Base-by-base conservation (phyloP, 257 asterid species). In the Nicotiana paniculata region DNA sequence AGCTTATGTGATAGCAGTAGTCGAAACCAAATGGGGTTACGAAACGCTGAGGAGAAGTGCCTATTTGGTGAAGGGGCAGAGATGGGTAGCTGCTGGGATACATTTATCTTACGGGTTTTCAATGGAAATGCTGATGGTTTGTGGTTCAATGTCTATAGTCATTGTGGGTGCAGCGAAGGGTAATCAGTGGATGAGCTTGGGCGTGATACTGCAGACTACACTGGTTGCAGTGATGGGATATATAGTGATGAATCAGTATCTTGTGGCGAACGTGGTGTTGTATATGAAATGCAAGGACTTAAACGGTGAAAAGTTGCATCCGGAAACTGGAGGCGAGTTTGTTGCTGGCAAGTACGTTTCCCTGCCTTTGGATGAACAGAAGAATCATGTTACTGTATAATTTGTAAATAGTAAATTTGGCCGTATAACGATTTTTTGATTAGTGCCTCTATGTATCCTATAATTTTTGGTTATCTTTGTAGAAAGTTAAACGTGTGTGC, bases 51-150 rank as follows among this genome's bases (percentile, higher is more conserved):
- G 72, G 79, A 77, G 82, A 69, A 82, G 85, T 30, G 66, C 59
- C n/a, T 12, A 77, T 53, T 33, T 82, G 30, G 32, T 83, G 13
- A 76, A 83, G 2, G 85, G 78, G 61, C 66, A 18, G 53, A 83
- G 80, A 65, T 32, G 30, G 30, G 17, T 77, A 3, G 77, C 33
- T 6, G 6, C 77, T 4, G 10, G 13, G 9, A 33, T 77, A 1
- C 9, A 6, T 17, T 6, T 77, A 26, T 4, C 62, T 83, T 17
- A 90, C 84, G 28, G 92, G 90, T 6, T 77, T 84, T 37, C 46
- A 80, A 59, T 88, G 79, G 84, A 83, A 86, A 2, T 85, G 90
- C 58, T 84, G 87, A 82, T 89, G 84, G 77, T 92, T 81, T 85
- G 85, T 85, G 83, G 13, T 59, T 0, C 35, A 4, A 6, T 35